Percentiles rank a stretch among this genome's conserved stretches.
Evolutionary conservation across 225 moss, liverwort and hornwort genomes (phyloP).

Genomic region (Lunularia cruciata): DNA sequence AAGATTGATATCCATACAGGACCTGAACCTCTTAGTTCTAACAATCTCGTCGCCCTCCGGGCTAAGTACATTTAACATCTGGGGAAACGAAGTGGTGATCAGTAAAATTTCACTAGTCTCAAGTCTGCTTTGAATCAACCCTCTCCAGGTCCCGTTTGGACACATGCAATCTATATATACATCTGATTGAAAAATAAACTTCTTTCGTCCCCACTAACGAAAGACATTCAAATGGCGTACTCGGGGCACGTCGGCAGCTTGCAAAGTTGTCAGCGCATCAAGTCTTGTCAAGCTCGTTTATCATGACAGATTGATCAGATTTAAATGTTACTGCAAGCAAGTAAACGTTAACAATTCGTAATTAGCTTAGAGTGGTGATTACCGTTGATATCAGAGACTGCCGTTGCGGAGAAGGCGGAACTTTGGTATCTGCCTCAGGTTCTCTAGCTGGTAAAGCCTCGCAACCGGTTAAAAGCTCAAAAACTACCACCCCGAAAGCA

Average conservation of each 20-base stretch:
- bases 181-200: no score
- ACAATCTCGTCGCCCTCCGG: slow-evolving; percentile 2
- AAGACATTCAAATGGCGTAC: no score
- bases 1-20: slow-evolving; percentile 22
- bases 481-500: slow-evolving; percentile 41
- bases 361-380: not conserved
- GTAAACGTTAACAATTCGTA: not conserved
- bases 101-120: no score
- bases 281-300: no score
- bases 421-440: not conserved
- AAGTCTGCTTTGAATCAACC: no score
- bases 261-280: no score
- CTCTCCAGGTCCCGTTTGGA: no score
- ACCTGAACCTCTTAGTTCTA: slow-evolving; percentile 10
- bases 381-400: slow-evolving; percentile 32
- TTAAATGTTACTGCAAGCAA: not conserved
- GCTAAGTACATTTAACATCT: slow-evolving; percentile 31
- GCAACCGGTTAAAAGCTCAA: slow-evolving; percentile 36
- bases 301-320: no score
- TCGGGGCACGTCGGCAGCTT: no score
- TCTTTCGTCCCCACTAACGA: no score
- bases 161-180: no score
- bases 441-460: slow-evolving; percentile 19
- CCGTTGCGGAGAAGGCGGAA: slow-evolving; percentile 1
- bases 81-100: no score